phyloP scores from a whole-genome alignment of 1,284 basidiomycete genomes.

The Inonotus obliquus region DNA sequence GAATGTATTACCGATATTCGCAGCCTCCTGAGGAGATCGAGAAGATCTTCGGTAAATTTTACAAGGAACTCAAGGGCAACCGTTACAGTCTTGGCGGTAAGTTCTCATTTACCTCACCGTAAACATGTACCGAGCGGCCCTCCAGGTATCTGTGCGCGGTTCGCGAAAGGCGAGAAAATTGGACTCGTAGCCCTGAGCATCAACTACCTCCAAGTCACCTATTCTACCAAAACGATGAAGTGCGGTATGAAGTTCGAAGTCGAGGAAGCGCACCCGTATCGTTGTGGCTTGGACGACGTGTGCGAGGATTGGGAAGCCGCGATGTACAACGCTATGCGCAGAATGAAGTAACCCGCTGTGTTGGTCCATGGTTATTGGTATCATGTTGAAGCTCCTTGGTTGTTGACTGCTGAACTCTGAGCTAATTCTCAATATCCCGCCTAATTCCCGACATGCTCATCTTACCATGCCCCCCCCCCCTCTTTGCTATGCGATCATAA shows the following conservation, averaged over 20 bases:
- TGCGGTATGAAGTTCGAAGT: constrained; percentile 39
- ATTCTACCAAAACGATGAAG: constrained; percentile 39
- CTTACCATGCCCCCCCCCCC: not conserved
- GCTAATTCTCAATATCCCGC: not conserved
- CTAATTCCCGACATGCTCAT: not conserved
- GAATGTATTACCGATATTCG: constrained; percentile 11
- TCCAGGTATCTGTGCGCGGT: constrained; percentile 26
- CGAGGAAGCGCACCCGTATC: constrained; percentile 18
- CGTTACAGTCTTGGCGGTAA: constrained; percentile 27
- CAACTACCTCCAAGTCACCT: constrained; percentile 32
- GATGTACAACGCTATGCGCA: not conserved
- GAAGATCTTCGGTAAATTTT: constrained; percentile 33
- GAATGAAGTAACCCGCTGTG: not conserved
- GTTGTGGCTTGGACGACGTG: constrained; percentile 2
- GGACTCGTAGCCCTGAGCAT: constrained; percentile 32
- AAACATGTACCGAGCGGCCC: constrained; percentile 13
- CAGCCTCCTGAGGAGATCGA: constrained; percentile 24
- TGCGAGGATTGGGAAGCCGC: not conserved
- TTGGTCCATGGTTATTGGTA: not conserved
- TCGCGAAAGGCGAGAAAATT: constrained; percentile 34
- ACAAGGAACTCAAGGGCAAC: constrained; percentile 35
- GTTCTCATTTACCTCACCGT: constrained; percentile 14
- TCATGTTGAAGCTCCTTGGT: not conserved
- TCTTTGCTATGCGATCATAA: not conserved
- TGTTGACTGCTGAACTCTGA: not conserved